Conservation (phyloP, 345 rosid species). For the Lepidium africanum region DNA sequence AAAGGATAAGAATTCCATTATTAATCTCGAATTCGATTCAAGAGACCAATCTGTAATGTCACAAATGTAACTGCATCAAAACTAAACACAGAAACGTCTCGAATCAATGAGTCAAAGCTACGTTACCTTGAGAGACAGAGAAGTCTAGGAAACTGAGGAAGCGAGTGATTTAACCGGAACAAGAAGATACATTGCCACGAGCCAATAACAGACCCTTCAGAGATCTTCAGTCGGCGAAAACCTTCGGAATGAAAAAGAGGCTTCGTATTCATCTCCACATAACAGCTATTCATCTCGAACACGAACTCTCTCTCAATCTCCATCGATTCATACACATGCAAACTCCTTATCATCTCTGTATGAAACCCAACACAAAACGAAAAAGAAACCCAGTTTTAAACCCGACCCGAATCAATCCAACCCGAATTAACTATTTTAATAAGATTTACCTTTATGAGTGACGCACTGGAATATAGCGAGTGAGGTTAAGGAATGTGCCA, state of each 20-base stretch:
- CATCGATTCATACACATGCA: conserved; percentile 37
- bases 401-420: background rate
- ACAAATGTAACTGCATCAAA: background rate
- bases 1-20: too few species aligned
- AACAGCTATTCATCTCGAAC: conserved; percentile 15
- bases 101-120: background rate
- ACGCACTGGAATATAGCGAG: conserved; percentile 33
- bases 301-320: conserved; percentile 34
- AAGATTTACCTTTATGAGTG: conserved; percentile 19
- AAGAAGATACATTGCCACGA: conserved; percentile 33
- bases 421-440: background rate
- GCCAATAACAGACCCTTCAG: conserved; percentile 16
- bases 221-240: conserved; percentile 22
- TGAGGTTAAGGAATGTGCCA: conserved; percentile 28
- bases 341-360: conserved; percentile 37
- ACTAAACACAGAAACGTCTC: background rate
- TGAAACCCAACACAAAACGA: background rate
- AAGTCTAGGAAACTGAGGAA: conserved; percentile 29
- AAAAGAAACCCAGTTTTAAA: background rate
- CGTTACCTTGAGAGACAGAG: conserved; percentile 35
- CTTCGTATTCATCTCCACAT: conserved; percentile 23
- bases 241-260: conserved; percentile 21
- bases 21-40: background rate
- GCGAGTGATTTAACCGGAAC: conserved; percentile 17
- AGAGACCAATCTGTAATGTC: background rate